Base-by-base conservation (phyloP, 306 rosid genomes). In the Trifolium pratense region DNA sequence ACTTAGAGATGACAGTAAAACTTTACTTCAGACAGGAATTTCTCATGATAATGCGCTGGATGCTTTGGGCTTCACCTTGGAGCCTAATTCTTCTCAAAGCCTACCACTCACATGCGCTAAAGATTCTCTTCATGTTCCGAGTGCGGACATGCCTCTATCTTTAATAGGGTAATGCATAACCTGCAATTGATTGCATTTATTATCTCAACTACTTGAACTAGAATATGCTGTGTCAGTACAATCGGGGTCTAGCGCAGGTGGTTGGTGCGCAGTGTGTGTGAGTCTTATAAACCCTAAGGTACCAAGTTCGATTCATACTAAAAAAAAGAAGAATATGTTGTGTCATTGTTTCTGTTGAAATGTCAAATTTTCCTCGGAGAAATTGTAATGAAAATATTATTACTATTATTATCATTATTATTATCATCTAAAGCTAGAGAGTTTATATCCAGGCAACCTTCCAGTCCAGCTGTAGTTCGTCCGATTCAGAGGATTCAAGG, bases 21-120 rank as follows among this genome's bases (percentile, higher is more conserved):
- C 97, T 68, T 87, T 93, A 25, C 80, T 79, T 71, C 97, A 93
- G 83, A 87, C 92, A 1, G 97, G 98, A 84, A 91, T 93, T 82
- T 87, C 93, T 76, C 89, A 79, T 51, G 87, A 89, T 70, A 75
- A 87, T 56, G 86, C 84, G 68, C 77, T 78, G 15, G 93, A 85
- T 85, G 86, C 96, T 58, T 78, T 93, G 85, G 97, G 98, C 56
- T 91, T 93, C 79, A 66, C 87, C 71, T 67, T 91, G 83, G 98
- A 93, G 84, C 93, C 97, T 80, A 87, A 70, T 58, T 81, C 86
- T 83, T 78, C 88, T 18, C 78, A 70, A 73, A 81, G 32, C 63
- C 68, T 80, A 70, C 74, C 77, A 25, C 71, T 85, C 3, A 7
- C 84, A 73, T 82, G 84, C 73, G 78, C 89, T 45, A 81, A 79